Conservation (phyloP, 768 basidiomycete species). For the Ramaria rubella region DNA sequence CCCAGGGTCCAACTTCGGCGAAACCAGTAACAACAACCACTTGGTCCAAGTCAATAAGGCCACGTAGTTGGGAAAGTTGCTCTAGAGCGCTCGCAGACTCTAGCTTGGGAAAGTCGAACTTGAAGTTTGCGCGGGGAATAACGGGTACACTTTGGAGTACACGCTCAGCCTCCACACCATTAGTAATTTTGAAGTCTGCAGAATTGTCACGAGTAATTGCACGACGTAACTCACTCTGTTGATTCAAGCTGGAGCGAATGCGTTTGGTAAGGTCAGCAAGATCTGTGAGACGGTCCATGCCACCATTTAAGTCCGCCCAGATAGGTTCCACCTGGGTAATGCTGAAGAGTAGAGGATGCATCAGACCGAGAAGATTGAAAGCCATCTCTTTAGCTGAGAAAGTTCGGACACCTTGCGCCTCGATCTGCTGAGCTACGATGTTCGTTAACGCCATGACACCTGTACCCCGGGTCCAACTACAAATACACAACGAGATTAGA, state of each 20-base stretch:
- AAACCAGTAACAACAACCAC: slow-evolving; percentile 95
- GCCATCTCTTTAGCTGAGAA: slow-evolving; percentile 99
- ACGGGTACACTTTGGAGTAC: slow-evolving; percentile 89
- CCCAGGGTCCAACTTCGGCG: slow-evolving; percentile 98
- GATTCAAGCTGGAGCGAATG: slow-evolving; percentile 73
- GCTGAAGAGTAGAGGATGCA: slow-evolving; percentile 98
- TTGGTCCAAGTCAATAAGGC: slow-evolving; percentile 91
- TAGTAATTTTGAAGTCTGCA: slow-evolving; percentile 88
- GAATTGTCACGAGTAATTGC: slow-evolving; percentile 92
- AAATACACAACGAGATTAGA: slow-evolving; percentile 3
- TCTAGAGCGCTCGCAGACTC: slow-evolving; percentile 62
- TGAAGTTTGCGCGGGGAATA: slow-evolving; percentile 96
- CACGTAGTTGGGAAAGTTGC: slow-evolving; percentile 73
- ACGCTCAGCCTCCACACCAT: slow-evolving; percentile 88
- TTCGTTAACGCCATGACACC: slow-evolving; percentile 95
- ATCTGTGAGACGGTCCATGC: slow-evolving; percentile 95
- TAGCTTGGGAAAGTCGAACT: slow-evolving; percentile 87
- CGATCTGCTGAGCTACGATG: slow-evolving; percentile 89
- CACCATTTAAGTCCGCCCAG: slow-evolving; percentile 98
- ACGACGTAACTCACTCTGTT: slow-evolving; percentile 88
- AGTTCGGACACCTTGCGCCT: slow-evolving; percentile 88
- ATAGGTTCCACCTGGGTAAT: slow-evolving; percentile 99
- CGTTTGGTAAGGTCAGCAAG: slow-evolving; percentile 86
- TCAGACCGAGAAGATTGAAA: slow-evolving; percentile 97
- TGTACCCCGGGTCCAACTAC: slow-evolving; percentile 95